Base-by-base conservation (phyloP, 169 alveolate species). In the Babesia divergens region DNA sequence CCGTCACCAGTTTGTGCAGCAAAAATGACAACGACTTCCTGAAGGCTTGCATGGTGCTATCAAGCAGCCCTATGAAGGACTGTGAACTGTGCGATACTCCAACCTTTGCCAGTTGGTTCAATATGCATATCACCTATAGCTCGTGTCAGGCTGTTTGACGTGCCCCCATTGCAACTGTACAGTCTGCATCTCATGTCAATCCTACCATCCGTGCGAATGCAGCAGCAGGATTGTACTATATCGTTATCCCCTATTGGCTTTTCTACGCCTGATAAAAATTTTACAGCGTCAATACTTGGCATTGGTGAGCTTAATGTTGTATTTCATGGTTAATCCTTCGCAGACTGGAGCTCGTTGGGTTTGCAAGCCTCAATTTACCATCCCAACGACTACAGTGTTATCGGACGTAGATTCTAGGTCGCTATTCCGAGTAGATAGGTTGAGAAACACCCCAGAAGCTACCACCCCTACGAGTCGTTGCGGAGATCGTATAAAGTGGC, bases 71-170 rank as follows among this genome's bases (percentile, higher is more conserved):
- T 22, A 70, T 70, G 50, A 80, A 70, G 70, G 88, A 80, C 49
- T 80, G 88, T 29, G 83, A 70, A 56, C 38, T 80, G 50, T 80
- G 88, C 31, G 88, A 80, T 58, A 62, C 62, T 18, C 88, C 88
- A 0, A 69, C 79, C 46, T 80, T 80, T 37, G 83, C 65, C 20
- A 69, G 83, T 80, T 6, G 1, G 65, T 65, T 3, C 2, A 22
- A 7, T 37, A 6, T 35, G 69, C 9, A 11, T 56, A 22, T 26
- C 8, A 22, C 44, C 8, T 14, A 1, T 9, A 62, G 31, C 51
- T 3, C 18, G 34, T 38, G 35, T 2, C 52, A 74, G 84, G 84
- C 20, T 53, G 74, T 16, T 16, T 80, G 49, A 32, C 54, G 0
- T 80, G 88, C 40, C 20, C 38, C 3, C 88, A 80, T 28, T 26